Conservation (phyloP, 139 green algal species). For the Coelastrella sp. region DNA sequence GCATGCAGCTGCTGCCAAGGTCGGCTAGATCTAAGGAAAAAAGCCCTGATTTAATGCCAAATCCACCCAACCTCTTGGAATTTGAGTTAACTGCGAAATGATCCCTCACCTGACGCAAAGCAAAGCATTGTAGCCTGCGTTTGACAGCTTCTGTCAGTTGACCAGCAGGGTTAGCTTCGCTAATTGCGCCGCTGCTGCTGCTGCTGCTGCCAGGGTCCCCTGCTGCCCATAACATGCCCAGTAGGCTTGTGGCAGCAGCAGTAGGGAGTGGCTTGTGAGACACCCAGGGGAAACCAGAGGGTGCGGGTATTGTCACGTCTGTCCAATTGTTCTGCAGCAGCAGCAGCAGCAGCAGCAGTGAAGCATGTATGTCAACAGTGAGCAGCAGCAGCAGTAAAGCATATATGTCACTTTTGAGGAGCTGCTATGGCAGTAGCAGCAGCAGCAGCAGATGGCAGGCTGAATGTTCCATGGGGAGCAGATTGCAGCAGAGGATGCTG, state of each 20-base stretch:
- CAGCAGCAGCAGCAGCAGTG: background rate
- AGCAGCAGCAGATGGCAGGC: too few species aligned
- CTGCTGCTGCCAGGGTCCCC: background rate
- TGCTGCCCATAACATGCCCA: constrained; percentile 32
- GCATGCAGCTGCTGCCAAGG: too few species aligned
- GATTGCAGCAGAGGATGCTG: too few species aligned
- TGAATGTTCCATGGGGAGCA: too few species aligned
- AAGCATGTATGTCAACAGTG: too few species aligned
- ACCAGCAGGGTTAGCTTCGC: background rate
- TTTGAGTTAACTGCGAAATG: background rate
- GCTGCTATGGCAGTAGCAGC: too few species aligned
- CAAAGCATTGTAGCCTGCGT: constrained; percentile 8
- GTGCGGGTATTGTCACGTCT: background rate
- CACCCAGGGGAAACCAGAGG: constrained; percentile 3
- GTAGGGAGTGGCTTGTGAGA: constrained; percentile 5
- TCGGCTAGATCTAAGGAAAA: too few species aligned
- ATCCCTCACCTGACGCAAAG: background rate
- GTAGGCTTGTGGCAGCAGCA: background rate
- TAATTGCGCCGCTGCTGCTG: background rate
- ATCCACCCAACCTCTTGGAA: too few species aligned
- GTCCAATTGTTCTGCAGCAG: constrained; percentile 19
- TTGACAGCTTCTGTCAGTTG: background rate
- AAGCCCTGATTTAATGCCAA: too few species aligned
- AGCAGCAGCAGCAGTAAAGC: too few species aligned
- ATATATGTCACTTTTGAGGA: too few species aligned